Conservation (phyloP, 2,329 filamentous ascomycete genomes). For the Parafenestella ontariensis region DNA sequence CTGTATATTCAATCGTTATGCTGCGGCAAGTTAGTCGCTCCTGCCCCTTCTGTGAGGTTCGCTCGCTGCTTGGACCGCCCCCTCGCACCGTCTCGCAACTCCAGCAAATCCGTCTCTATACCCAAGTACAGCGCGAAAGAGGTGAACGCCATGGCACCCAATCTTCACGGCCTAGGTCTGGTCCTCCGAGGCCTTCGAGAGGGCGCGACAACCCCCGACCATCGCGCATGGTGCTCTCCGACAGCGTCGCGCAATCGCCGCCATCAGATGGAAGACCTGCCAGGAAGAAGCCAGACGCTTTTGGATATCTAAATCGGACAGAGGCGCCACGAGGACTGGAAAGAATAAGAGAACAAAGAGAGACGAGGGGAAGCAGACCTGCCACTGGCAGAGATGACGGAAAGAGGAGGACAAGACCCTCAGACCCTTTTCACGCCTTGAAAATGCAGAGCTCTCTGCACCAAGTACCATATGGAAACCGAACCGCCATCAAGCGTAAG, state of each 20-base stretch:
- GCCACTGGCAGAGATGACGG: conserved; percentile 26
- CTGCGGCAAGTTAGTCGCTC: conserved; percentile 36
- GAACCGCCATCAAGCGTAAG: conserved; percentile 66
- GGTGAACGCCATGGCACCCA: conserved; percentile 2
- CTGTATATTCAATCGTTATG: conserved; percentile 19
- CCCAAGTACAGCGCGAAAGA: conserved; percentile 31
- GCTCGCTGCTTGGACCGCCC: conserved; percentile 27
- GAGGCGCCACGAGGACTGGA: conserved; percentile 35
- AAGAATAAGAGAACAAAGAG: conserved; percentile 18
- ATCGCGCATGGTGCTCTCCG: conserved; percentile 59
- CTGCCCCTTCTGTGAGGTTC: conserved; percentile 55
- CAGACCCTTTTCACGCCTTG: conserved; percentile 75
- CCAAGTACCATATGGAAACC: conserved; percentile 76
- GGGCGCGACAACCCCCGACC: conserved; percentile 51
- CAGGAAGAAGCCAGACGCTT: conserved; percentile 39
- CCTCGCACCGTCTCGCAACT: conserved; percentile 33
- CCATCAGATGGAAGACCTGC: conserved; percentile 27
- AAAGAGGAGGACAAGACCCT: conserved; percentile 40
- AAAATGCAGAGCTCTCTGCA: conserved; percentile 90
- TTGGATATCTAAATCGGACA: conserved; percentile 44
- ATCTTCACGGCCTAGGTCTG: neutral
- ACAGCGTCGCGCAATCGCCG: conserved; percentile 35
- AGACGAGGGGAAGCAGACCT: conserved; percentile 10
- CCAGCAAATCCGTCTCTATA: conserved; percentile 47
- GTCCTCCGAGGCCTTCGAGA: conserved; percentile 11